phyloP scores from a whole-genome alignment of 257 asterid species.

The Solanum pinnatisectum region DNA sequence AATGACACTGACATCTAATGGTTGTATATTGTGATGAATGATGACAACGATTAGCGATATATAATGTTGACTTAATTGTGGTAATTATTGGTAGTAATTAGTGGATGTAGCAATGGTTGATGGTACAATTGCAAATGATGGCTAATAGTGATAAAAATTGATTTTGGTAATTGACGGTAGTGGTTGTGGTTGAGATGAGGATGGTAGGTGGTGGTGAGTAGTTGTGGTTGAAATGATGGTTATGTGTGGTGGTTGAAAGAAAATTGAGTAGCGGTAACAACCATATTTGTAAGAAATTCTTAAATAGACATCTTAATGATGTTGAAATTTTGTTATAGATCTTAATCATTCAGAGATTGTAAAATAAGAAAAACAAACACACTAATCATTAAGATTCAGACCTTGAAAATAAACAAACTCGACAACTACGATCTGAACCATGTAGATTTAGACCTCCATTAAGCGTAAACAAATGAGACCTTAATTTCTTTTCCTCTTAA shows the following conservation, averaged over 20 bases:
- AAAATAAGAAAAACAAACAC: not conserved
- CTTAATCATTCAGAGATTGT: not conserved
- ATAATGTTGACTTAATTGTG: too few species aligned
- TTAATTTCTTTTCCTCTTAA: not conserved
- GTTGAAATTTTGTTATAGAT: not conserved
- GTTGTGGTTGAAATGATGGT: not conserved
- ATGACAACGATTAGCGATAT: not conserved
- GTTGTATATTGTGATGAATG: not conserved
- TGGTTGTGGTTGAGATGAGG: too few species aligned
- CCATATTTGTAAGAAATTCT: not conserved
- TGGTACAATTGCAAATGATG: not conserved
- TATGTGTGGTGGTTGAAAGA: not conserved
- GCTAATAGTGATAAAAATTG: too few species aligned
- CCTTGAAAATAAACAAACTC: too few species aligned
- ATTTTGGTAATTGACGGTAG: too few species aligned
- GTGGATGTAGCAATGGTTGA: not conserved
- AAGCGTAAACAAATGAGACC: too few species aligned
- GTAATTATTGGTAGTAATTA: too few species aligned
- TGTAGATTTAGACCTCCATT: not conserved
- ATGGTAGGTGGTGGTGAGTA: not conserved
- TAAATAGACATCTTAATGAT: not conserved
- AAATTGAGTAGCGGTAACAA: not conserved
- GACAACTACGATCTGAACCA: not conserved
- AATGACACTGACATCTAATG: too few species aligned
- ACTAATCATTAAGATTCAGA: not conserved